Evolutionary conservation across 108 stramenopile species (phyloP).

Genomic region (Cyclotella atomus): DNA sequence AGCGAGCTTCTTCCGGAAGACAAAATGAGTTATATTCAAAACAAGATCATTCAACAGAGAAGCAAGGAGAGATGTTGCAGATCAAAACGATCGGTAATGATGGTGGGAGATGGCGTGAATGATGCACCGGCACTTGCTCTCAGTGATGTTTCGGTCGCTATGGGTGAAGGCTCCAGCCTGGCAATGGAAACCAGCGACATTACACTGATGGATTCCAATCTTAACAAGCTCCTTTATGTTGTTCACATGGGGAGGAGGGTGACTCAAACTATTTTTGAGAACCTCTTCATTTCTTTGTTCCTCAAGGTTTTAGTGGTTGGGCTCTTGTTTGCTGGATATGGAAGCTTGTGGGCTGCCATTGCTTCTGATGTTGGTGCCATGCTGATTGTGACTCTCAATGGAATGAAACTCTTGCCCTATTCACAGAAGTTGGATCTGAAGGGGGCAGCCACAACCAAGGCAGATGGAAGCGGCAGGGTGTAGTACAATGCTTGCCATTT

Average conservation of each 20-base stretch:
- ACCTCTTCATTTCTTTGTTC: slow-evolving; percentile 66
- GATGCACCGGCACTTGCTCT: slow-evolving; percentile 94
- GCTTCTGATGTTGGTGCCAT: slow-evolving; percentile 82
- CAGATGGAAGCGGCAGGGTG: too few species aligned
- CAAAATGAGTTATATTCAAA: slow-evolving; percentile 54
- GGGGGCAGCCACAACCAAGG: background rate
- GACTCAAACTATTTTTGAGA: slow-evolving; percentile 70
- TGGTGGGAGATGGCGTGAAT: slow-evolving; percentile 98
- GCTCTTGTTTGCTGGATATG: slow-evolving; percentile 65
- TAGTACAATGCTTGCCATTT: too few species aligned
- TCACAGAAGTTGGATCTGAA: slow-evolving; percentile 21
- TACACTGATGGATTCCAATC: slow-evolving; percentile 76
- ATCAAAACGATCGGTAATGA: slow-evolving; percentile 52
- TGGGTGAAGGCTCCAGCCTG: slow-evolving; percentile 95
- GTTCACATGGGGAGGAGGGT: slow-evolving; percentile 68
- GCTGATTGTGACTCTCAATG: slow-evolving; percentile 81
- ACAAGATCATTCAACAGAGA: slow-evolving; percentile 25
- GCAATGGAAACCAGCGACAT: slow-evolving; percentile 92
- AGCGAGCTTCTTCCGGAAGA: slow-evolving; percentile 77
- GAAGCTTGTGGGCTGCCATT: slow-evolving; percentile 70
- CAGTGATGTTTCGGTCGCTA: slow-evolving; percentile 95
- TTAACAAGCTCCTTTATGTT: slow-evolving; percentile 65
- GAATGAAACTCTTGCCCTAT: slow-evolving; percentile 73
- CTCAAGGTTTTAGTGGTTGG: slow-evolving; percentile 71
- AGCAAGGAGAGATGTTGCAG: slow-evolving; percentile 20